Evolutionary conservation across 1,139 yeast genomes (phyloP).

Genomic region (Suhomyces panamericanus): DNA sequence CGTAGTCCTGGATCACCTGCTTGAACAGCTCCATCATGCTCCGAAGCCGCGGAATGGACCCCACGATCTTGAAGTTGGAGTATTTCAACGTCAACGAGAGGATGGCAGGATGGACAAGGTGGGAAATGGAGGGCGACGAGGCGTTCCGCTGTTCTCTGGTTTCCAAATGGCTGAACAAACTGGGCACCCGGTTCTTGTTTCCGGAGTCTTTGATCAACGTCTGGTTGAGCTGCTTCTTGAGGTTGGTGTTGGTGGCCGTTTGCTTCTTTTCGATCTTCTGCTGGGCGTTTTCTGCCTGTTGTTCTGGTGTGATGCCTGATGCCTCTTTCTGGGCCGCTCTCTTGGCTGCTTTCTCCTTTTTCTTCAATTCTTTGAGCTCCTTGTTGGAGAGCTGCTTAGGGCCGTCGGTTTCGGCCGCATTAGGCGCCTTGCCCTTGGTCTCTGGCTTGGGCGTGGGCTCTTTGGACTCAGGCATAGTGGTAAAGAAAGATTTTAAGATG

Average conservation of each 20-base stretch:
- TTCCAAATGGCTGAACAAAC: conserved; percentile 86
- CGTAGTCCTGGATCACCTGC: conserved; percentile 73
- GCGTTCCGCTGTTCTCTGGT: conserved; percentile 78
- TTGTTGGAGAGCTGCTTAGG: conserved; percentile 58
- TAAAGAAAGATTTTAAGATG: conserved; percentile 3
- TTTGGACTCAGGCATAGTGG: conserved; percentile 13
- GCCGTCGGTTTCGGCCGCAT: conserved; percentile 8
- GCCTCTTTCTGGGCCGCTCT: conserved; percentile 68
- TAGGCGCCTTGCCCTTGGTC: conserved; percentile 2
- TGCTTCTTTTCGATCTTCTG: conserved; percentile 41
- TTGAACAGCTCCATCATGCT: conserved; percentile 87
- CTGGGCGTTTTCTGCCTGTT: conserved; percentile 41
- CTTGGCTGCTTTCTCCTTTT: conserved; percentile 87
- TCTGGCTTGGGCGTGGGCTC: conserved; percentile 2
- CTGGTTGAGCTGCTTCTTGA: conserved; percentile 57
- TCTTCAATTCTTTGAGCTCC: conserved; percentile 83
- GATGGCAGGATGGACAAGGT: conserved; percentile 85
- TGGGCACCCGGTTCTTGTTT: conserved; percentile 48
- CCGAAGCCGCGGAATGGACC: conserved; percentile 81
- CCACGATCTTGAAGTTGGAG: conserved; percentile 83
- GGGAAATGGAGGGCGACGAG: conserved; percentile 58
- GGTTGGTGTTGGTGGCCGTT: conserved; percentile 47
- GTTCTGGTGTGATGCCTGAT: conserved; percentile 49
- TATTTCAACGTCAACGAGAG: conserved; percentile 76
- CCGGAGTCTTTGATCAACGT: conserved; percentile 47